Conservation (phyloP, 176 grass and related monocot species). For the Oryza coarctata region DNA sequence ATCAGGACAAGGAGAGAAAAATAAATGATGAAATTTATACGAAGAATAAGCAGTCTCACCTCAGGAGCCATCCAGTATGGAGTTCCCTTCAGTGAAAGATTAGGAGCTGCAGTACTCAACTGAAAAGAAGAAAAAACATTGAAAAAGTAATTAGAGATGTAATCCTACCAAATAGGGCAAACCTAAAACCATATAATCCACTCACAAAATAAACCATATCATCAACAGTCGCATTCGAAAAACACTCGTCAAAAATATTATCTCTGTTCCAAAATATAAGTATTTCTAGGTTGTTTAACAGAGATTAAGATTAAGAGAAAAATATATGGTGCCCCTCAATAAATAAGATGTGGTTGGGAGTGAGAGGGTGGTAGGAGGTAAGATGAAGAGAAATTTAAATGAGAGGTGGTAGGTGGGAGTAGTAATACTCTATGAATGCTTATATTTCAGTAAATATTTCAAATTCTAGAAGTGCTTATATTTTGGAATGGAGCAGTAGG, state of each 20-base stretch:
- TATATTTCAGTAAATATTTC: too few relatives aligned
- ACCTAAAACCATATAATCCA: neutral
- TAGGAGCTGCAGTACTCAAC: conserved; percentile 76
- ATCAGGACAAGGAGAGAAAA: neutral
- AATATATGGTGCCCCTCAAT: too few relatives aligned
- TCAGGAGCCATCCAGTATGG: conserved; percentile 99
- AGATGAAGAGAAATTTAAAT: too few relatives aligned
- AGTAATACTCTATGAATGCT: too few relatives aligned
- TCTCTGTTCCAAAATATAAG: too few relatives aligned
- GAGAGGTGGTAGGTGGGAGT: too few relatives aligned
- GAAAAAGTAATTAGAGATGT: conserved; percentile 11
- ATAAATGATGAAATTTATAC: neutral
- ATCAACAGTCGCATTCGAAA: neutral
- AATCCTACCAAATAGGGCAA: neutral
- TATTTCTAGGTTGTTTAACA: too few relatives aligned
- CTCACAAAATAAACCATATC: neutral
- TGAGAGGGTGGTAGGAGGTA: too few relatives aligned
- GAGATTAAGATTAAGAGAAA: too few relatives aligned
- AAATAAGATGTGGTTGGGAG: too few relatives aligned
- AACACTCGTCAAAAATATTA: neutral
- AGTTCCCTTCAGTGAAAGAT: conserved; percentile 91
- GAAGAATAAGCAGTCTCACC: conserved; percentile 46
- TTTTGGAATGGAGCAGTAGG: neutral
- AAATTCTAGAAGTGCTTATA: too few relatives aligned
- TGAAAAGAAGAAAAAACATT: conserved; percentile 44